phyloP scores from a whole-genome alignment of 805 yeast genomes.

The Grigorovia humatica region DNA sequence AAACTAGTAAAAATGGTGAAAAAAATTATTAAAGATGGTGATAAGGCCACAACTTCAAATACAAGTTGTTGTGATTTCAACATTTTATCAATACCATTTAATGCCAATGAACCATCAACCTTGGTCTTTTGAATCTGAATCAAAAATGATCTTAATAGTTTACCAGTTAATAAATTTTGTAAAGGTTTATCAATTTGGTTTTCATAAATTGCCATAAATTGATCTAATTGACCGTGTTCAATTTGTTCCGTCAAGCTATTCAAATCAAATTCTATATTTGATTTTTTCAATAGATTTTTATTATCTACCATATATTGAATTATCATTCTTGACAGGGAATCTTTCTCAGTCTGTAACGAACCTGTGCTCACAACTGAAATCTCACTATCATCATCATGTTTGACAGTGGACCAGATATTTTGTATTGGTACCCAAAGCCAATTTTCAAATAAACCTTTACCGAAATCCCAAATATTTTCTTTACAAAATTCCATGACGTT shows the following conservation, averaged over 20 bases:
- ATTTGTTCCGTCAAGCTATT: too few relatives aligned
- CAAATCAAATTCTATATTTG: too few relatives aligned
- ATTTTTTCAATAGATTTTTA: not conserved
- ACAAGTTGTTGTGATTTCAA: conserved; percentile 86
- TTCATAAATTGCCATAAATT: conserved; percentile 75
- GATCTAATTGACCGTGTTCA: conserved; percentile 65
- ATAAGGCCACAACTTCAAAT: conserved; percentile 83
- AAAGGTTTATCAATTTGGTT: conserved; percentile 61
- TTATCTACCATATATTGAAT: conserved; percentile 35
- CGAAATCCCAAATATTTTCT: conserved; percentile 52
- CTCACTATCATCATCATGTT: conserved; percentile 67
- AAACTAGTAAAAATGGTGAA: conserved; percentile 35
- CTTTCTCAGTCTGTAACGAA: conserved; percentile 66
- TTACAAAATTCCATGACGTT: conserved; percentile 47
- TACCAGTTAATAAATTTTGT: conserved; percentile 50
- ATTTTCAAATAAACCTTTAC: conserved; percentile 56
- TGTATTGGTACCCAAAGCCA: conserved; percentile 76
- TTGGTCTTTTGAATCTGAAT: conserved; percentile 94
- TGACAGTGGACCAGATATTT: conserved; percentile 66
- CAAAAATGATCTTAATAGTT: conserved; percentile 62
- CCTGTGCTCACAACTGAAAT: conserved; percentile 73
- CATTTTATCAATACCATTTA: conserved; percentile 81
- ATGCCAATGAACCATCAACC: conserved; percentile 87
- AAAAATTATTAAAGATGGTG: conserved; percentile 60
- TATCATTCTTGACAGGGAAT: conserved; percentile 81